phyloP scores from a whole-genome alignment of 805 yeast genomes.

The Pichia exigua region DNA sequence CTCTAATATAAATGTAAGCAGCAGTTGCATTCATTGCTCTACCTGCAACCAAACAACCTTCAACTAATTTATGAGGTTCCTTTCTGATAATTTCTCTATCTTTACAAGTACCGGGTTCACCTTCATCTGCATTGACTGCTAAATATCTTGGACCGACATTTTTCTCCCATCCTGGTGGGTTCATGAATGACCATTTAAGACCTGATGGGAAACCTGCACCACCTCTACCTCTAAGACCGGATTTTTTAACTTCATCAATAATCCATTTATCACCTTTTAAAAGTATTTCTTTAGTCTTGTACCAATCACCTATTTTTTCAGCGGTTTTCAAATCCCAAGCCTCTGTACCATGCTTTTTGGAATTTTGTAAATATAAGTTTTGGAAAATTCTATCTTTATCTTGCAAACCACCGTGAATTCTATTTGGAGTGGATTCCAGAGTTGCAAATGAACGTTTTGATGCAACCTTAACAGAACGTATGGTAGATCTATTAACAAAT shows the following conservation, averaged over 20 bases:
- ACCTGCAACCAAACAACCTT: slow-evolving; percentile 86
- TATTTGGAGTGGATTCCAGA: slow-evolving; percentile 42
- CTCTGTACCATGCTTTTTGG: slow-evolving; percentile 54
- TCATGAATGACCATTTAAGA: slow-evolving; percentile 88
- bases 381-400: slow-evolving; percentile 86
- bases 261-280: slow-evolving; percentile 85
- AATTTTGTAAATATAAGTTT: slow-evolving; percentile 48
- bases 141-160: slow-evolving; percentile 83
- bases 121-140: slow-evolving; percentile 90
- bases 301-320: slow-evolving; percentile 81
- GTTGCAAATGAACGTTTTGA: slow-evolving; percentile 30
- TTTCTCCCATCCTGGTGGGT: slow-evolving; percentile 93
- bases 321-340: slow-evolving; percentile 59
- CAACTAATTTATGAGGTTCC: slow-evolving; percentile 86
- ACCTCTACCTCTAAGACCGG: slow-evolving; percentile 86
- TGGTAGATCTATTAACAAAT: not conserved
- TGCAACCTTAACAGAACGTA: not conserved
- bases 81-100: slow-evolving; percentile 87
- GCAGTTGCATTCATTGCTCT: slow-evolving; percentile 92
- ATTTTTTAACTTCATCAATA: slow-evolving; percentile 76
- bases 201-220: slow-evolving; percentile 95
- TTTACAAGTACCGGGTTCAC: slow-evolving; percentile 92
- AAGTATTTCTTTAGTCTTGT: slow-evolving; percentile 80
- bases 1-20: slow-evolving; percentile 85
- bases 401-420: slow-evolving; percentile 63